Conservation (phyloP, 2,329 filamentous ascomycete species). For the Arachnopeziza araneosa region DNA sequence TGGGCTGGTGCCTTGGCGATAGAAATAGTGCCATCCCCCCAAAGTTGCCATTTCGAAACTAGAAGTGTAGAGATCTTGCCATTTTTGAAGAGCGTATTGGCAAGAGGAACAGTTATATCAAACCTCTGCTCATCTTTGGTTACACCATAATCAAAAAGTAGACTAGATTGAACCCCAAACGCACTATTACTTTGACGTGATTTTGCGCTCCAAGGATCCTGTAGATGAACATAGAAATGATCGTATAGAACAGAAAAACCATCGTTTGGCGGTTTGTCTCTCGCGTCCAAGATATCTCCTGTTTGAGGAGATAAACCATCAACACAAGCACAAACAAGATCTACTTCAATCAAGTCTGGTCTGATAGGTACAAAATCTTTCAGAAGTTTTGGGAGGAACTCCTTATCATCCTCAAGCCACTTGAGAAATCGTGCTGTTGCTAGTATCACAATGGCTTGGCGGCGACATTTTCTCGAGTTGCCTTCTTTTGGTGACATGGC, state of each 20-base stretch:
- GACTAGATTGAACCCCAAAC: constrained; percentile 1
- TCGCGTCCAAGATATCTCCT: not conserved
- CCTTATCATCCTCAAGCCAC: constrained; percentile 25
- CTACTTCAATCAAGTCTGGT: constrained; percentile 28
- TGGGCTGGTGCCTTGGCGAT: not conserved
- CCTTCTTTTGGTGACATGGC: not conserved
- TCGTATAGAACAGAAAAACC: constrained; percentile 51
- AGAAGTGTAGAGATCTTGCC: constrained; percentile 55
- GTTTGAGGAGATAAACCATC: constrained; percentile 43
- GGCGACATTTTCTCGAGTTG: not conserved
- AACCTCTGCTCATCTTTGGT: not conserved
- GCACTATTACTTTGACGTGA: not conserved
- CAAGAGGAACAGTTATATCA: constrained; percentile 52
- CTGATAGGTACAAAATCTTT: not conserved
- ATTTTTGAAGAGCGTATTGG: constrained; percentile 74
- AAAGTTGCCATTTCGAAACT: constrained; percentile 36
- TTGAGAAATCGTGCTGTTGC: constrained; percentile 28
- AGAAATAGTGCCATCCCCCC: not conserved
- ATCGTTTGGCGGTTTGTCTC: constrained; percentile 13
- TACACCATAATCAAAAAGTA: constrained; percentile 18
- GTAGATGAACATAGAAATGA: constrained; percentile 36
- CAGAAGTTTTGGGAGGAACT: constrained; percentile 26
- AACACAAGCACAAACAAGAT: constrained; percentile 49
- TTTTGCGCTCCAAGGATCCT: constrained; percentile 38
- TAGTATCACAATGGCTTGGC: constrained; percentile 28